A percentile compares a stretch with the other conserved stretches of the same genome.
phyloP scores from a whole-genome alignment of 441 rosid genomes.

The Populus hybrid region DNA sequence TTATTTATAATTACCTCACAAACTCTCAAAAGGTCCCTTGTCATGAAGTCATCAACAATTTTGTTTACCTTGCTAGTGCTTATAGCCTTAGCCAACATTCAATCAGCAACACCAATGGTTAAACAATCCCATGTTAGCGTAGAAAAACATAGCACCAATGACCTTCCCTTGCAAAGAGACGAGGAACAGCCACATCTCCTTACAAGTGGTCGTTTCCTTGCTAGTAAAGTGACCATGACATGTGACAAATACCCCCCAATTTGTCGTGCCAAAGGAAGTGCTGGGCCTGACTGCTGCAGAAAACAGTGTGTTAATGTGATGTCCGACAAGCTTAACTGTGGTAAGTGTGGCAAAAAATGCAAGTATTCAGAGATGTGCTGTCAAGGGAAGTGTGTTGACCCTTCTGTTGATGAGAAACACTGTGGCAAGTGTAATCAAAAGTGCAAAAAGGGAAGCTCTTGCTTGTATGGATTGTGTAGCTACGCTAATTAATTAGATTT shows the following conservation, averaged over 20 bases:
- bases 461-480: constrained; percentile 59
- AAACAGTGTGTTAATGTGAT: constrained; percentile 53
- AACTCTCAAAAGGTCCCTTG: not conserved
- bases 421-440: constrained; percentile 58
- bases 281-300: constrained; percentile 63
- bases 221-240: constrained; percentile 17
- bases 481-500: constrained; percentile 29
- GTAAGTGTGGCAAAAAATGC: constrained; percentile 60
- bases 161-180: constrained; percentile 3
- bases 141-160: constrained; percentile 9
- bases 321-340: constrained; percentile 46
- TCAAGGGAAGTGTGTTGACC: constrained; percentile 56
- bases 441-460: constrained; percentile 49
- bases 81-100: constrained; percentile 26
- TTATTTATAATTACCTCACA: not conserved
- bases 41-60: not conserved
- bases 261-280: constrained; percentile 50
- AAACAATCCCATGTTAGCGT: not conserved
- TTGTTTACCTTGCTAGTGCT: constrained; percentile 5
- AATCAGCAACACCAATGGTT: constrained; percentile 10
- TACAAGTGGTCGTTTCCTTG: constrained; percentile 22
- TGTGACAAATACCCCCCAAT: constrained; percentile 48
- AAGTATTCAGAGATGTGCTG: constrained; percentile 54
- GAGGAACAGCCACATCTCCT: constrained; percentile 11
- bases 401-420: constrained; percentile 42